These are phyloP conservation scores for Lodderomyces margitis DNA, from an alignment of 1,139 yeast species.

Conservation along the genomic window DNA sequence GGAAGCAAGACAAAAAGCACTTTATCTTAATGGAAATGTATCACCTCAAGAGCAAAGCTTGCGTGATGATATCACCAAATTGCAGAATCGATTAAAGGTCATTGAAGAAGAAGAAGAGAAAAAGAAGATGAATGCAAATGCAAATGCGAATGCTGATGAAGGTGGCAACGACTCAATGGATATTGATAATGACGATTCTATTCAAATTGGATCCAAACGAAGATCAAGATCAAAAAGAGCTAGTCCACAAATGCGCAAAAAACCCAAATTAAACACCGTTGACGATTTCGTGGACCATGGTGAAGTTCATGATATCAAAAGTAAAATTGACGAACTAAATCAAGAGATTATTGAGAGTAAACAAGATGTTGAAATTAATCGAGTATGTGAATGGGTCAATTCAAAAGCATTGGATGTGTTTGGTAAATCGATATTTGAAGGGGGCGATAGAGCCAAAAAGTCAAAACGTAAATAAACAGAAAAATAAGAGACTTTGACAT, in stretches of 20 bases:
- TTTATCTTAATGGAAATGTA: constrained; percentile 31
- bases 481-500: too few species aligned
- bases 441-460: constrained; percentile 42
- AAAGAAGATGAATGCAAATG: constrained; percentile 11
- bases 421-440: constrained; percentile 58
- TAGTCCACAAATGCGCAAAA: constrained; percentile 6
- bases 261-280: constrained; percentile 22
- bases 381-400: constrained; percentile 63
- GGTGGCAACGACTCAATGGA: constrained; percentile 10
- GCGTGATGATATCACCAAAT: constrained; percentile 34
- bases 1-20: constrained; percentile 55
- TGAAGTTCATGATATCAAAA: constrained; percentile 28
- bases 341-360: constrained; percentile 29
- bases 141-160: constrained; percentile 12
- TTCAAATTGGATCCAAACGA: constrained; percentile 25
- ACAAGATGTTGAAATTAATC: constrained; percentile 38
- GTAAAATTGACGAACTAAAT: constrained; percentile 25
- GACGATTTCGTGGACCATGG: constrained; percentile 33
- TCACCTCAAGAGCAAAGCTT: constrained; percentile 43
- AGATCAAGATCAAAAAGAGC: constrained; percentile 15
- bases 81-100: constrained; percentile 3
- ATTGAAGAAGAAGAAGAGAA: constrained; percentile 11
- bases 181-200: not conserved
- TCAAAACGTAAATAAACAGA: constrained; percentile 17
- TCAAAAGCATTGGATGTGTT: constrained; percentile 50